Percentiles rank a stretch among this genome's conserved stretches.
phyloP scores from a whole-genome alignment of 2,329 filamentous ascomycete genomes.

The Microcyclosporella mali region DNA sequence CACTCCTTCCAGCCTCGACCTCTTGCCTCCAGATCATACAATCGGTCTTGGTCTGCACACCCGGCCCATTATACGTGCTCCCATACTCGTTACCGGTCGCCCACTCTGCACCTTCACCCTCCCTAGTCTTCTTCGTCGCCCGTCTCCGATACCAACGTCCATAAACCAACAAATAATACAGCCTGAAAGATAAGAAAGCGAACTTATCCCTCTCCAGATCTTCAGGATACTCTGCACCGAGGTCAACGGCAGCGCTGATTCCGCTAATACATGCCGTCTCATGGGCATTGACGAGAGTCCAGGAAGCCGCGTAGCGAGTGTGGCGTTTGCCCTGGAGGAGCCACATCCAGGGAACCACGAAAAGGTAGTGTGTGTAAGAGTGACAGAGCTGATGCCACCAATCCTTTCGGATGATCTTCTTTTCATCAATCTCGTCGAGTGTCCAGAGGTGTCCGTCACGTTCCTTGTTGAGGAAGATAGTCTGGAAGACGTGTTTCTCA shows the following conservation, averaged over 20 bases:
- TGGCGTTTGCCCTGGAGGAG: constrained; percentile 59
- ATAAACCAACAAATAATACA: constrained; percentile 57
- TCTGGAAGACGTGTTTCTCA: constrained; percentile 63
- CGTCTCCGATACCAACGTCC: constrained; percentile 54
- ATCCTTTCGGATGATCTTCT: constrained; percentile 56
- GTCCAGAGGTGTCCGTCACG: constrained; percentile 53
- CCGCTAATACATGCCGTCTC: constrained; percentile 66
- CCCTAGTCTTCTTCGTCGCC: constrained; percentile 32
- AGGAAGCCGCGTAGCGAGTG: constrained; percentile 59
- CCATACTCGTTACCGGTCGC: constrained; percentile 52
- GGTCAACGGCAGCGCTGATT: constrained; percentile 62
- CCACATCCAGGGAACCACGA: constrained; percentile 67
- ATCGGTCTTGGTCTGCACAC: constrained; percentile 47
- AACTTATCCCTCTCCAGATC: constrained; percentile 59
- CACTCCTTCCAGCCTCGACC: constrained; percentile 33
- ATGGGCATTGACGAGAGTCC: constrained; percentile 65
- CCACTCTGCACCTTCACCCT: constrained; percentile 50
- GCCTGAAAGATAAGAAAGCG: constrained; percentile 53
- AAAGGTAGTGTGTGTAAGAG: constrained; percentile 56
- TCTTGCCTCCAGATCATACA: constrained; percentile 50
- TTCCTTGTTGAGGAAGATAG: constrained; percentile 58
- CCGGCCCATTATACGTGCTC: constrained; percentile 54
- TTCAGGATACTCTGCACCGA: constrained; percentile 59
- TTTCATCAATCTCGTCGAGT: constrained; percentile 52
- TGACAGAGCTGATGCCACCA: constrained; percentile 66